phyloP scores from a whole-genome alignment of 2,329 filamentous ascomycete species.

The Diaporthe sp. region DNA sequence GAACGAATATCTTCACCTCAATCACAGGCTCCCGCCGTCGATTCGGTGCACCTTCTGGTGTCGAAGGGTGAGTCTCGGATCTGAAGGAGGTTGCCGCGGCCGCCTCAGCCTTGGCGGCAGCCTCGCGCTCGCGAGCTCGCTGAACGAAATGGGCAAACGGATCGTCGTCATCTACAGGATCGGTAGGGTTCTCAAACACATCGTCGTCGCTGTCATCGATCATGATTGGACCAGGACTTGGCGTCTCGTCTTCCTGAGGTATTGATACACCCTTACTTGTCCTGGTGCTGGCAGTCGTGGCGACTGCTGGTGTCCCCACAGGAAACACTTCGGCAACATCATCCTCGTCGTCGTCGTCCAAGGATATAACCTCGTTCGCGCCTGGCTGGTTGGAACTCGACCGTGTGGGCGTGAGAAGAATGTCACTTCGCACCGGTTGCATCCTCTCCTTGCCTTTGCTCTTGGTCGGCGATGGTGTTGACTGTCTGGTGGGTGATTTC shows the following conservation, averaged over 20 bases:
- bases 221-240: slow-evolving; percentile 36
- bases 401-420: slow-evolving; percentile 29
- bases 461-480: slow-evolving; percentile 4
- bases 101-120: slow-evolving; percentile 44
- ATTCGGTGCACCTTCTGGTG: background rate
- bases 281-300: slow-evolving; percentile 15
- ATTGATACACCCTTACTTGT: slow-evolving; percentile 33
- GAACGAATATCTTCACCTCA: slow-evolving; percentile 73
- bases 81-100: slow-evolving; percentile 42
- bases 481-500: background rate
- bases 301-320: background rate
- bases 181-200: slow-evolving; percentile 1
- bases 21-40: slow-evolving; percentile 9
- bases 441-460: slow-evolving; percentile 40
- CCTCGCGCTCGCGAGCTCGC: slow-evolving; percentile 53
- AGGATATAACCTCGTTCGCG: slow-evolving; percentile 39
- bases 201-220: slow-evolving; percentile 42
- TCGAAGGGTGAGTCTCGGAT: slow-evolving; percentile 29
- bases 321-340: slow-evolving; percentile 29
- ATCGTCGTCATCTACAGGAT: slow-evolving; percentile 53
- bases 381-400: slow-evolving; percentile 29
- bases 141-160: slow-evolving; percentile 61
- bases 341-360: slow-evolving; percentile 44
- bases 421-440: slow-evolving; percentile 5
- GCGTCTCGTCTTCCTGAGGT: slow-evolving; percentile 14